These are phyloP conservation scores for Abortiporus biennis DNA, from an alignment of 1,284 basidiomycete species.

Conservation along the genomic window DNA sequence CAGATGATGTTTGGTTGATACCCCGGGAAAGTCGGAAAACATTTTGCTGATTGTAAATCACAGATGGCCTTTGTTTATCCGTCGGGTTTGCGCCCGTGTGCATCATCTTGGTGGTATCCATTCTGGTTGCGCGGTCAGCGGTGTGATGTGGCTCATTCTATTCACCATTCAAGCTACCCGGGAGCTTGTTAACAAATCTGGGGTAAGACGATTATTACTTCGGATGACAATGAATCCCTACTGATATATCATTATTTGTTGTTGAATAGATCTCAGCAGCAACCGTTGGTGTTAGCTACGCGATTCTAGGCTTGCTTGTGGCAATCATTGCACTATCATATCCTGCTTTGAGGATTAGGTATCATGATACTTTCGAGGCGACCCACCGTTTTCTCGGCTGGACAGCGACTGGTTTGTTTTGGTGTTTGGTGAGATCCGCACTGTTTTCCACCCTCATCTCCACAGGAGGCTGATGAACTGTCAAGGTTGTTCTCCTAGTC, in stretches of 20 bases:
- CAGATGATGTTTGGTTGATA: no score
- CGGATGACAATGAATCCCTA: not conserved
- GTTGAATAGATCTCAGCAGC: conserved; percentile 32
- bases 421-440: conserved; percentile 42
- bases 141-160: conserved; percentile 44
- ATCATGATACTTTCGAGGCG: conserved; percentile 46
- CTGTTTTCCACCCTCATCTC: not conserved
- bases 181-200: conserved; percentile 34
- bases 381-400: conserved; percentile 52
- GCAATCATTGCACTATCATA: conserved; percentile 33
- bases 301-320: conserved; percentile 40
- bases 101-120: conserved; percentile 54
- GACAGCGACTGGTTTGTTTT: conserved; percentile 45
- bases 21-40: not conserved
- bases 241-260: not conserved
- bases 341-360: conserved; percentile 36
- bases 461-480: not conserved
- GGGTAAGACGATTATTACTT: no score
- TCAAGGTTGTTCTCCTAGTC: conserved; percentile 41
- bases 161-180: conserved; percentile 45
- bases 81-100: conserved; percentile 44
- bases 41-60: not conserved
- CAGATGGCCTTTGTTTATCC: conserved; percentile 49
- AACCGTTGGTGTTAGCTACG: conserved; percentile 45
- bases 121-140: conserved; percentile 47